Evolutionary conservation across 1,284 basidiomycete genomes (phyloP).

Genomic region (Leccinum solheimii): DNA sequence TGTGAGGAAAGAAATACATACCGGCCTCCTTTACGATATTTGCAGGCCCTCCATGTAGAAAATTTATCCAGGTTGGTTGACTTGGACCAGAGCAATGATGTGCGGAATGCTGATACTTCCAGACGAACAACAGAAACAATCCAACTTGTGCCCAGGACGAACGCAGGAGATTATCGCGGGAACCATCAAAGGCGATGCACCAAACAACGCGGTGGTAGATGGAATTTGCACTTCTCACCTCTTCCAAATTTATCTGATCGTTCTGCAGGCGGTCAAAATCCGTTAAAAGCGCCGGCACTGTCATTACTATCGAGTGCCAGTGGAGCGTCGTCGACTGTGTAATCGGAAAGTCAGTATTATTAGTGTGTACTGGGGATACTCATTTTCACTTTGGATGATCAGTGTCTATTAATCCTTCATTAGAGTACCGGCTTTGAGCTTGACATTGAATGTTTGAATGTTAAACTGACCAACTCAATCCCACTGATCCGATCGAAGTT

Average conservation of each 20-base stretch:
- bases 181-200: neutral
- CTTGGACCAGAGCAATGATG: neutral
- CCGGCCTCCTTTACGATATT: neutral
- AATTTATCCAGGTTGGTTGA: neutral
- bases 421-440: neutral
- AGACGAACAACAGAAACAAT: neutral
- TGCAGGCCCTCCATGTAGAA: neutral
- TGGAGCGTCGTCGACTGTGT: neutral
- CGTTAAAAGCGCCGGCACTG: neutral
- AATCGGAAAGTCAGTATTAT: neutral
- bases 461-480: neutral
- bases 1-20: neutral
- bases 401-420: neutral
- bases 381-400: neutral
- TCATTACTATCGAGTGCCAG: neutral
- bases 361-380: neutral
- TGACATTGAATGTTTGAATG: neutral
- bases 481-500: neutral
- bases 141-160: neutral
- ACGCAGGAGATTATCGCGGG: neutral
- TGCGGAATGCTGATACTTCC: neutral
- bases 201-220: neutral
- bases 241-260: neutral
- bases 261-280: neutral
- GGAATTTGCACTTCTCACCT: neutral